Base-by-base conservation (phyloP, 2,329 filamentous ascomycete species). In the Cadophora gregata region DNA sequence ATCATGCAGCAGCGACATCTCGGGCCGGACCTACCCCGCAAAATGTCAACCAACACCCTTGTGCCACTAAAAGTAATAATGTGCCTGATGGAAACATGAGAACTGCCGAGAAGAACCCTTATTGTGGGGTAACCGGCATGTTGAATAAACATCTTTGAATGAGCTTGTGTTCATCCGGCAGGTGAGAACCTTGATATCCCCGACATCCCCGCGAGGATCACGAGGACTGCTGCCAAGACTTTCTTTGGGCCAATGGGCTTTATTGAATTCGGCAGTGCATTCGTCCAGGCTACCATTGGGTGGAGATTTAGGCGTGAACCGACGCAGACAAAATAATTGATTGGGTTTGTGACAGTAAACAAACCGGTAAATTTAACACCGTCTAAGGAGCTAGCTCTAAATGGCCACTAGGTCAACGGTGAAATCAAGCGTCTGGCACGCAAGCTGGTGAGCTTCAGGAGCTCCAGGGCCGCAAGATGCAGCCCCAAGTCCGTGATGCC, bases 401-500 rank as follows among this genome's bases (percentile, higher is more conserved):
- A 65, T 62, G 3, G 33, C 56, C 12, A 42, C 50, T 5, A 68
- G 29, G 27, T 68, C 66, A 31, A 65, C 55, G 27, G 61, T 66
- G 38, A 69, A 66, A 55, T 69, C 61, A 12, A 69, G 29, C 3
- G 29, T 38, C 25, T 69, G 67, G 27, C 61, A 69, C 10, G n/a
- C 21, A 47, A 69, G 61, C 50, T 62, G 56, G 50, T 69, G 51
- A 4, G 59, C 6, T 47, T 59, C 64, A 24, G 61, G 36, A 38
- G 62, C 62, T 27, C 58, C 64, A 42, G 64, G 62, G 53, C 84
- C 84, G 64, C 83, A 85, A 0, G 83, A 82, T 0, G 75, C 83
- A 0, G 81, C 81, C 0, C 84, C 83, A 0, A 85, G 81, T 1
- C 83, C 83, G 0, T 82, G 80, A n/a, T 84, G 82, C 67, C 76